Percentiles rank a stretch among this genome's conserved stretches.
These are phyloP conservation scores for Exophiala viscosa DNA, from an alignment of 2,329 filamentous ascomycete genomes.

Conservation along the genomic window DNA sequence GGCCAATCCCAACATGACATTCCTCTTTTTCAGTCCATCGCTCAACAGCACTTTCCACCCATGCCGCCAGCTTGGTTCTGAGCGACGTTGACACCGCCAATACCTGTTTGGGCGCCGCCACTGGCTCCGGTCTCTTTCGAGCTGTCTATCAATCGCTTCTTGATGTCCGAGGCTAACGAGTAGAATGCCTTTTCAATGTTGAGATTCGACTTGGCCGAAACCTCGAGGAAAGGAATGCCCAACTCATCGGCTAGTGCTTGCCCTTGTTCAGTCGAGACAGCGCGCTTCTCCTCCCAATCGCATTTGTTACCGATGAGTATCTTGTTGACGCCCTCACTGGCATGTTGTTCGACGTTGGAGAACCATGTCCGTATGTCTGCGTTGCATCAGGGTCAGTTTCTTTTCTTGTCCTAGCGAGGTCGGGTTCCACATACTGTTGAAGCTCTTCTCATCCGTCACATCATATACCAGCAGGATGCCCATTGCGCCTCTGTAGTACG, in stretches of 20 bases:
- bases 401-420: background rate
- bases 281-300: slow-evolving; percentile 99
- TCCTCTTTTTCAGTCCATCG: background rate
- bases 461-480: slow-evolving; percentile 97
- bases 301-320: slow-evolving; percentile 99
- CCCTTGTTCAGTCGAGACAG: slow-evolving; percentile 86
- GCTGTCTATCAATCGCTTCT: slow-evolving; percentile 95
- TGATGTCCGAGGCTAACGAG: slow-evolving; percentile 90
- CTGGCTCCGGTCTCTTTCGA: slow-evolving; percentile 52
- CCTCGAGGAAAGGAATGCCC: slow-evolving; percentile 96
- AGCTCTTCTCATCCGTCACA: slow-evolving; percentile 92
- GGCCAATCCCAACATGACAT: background rate
- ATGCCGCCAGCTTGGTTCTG: slow-evolving; percentile 53
- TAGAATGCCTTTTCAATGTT: slow-evolving; percentile 99
- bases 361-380: slow-evolving; percentile 99
- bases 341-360: slow-evolving; percentile 96
- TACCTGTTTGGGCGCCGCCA: slow-evolving; percentile 32
- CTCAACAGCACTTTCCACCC: slow-evolving; percentile 71
- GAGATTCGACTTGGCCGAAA: slow-evolving; percentile 98
- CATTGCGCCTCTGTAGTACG: slow-evolving; percentile 98
- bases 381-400: slow-evolving; percentile 8
- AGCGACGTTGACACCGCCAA: slow-evolving; percentile 65
- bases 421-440: slow-evolving; percentile 69
- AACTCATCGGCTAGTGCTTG: slow-evolving; percentile 93
- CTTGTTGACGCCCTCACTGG: slow-evolving; percentile 98